These are phyloP conservation scores for Talaromyces sp. DNA, from an alignment of 2,329 filamentous ascomycete species.

Conservation along the genomic window DNA sequence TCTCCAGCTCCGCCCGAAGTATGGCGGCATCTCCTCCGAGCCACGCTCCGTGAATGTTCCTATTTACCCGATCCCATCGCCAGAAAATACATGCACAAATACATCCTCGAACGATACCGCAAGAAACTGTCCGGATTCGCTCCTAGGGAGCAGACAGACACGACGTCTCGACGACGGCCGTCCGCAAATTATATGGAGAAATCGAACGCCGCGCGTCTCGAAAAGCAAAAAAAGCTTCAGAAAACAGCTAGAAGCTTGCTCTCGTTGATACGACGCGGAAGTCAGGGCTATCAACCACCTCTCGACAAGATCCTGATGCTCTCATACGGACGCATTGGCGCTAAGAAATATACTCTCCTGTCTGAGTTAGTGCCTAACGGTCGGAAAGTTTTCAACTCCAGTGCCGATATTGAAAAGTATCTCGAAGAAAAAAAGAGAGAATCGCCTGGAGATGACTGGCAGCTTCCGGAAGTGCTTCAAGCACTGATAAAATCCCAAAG, in stretches of 20 bases:
- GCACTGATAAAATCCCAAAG: slow-evolving; percentile 36
- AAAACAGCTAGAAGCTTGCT: slow-evolving; percentile 37
- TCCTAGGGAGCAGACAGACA: not conserved
- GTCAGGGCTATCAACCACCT: slow-evolving; percentile 51
- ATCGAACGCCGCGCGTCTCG: slow-evolving; percentile 15
- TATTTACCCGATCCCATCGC: slow-evolving; percentile 59
- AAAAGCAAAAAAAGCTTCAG: slow-evolving; percentile 23
- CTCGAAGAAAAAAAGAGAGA: not conserved
- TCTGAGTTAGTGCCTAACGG: slow-evolving; percentile 30
- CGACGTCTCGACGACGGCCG: not conserved
- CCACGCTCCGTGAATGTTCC: slow-evolving; percentile 55
- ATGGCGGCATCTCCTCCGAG: slow-evolving; percentile 51
- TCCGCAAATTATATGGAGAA: not conserved
- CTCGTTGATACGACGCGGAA: slow-evolving; percentile 49
- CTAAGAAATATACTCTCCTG: slow-evolving; percentile 49
- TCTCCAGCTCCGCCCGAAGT: slow-evolving; percentile 27
- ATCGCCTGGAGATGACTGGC: slow-evolving; percentile 33
- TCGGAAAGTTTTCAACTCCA: slow-evolving; percentile 14
- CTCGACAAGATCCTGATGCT: slow-evolving; percentile 52
- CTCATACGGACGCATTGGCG: slow-evolving; percentile 57
- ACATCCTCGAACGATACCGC: slow-evolving; percentile 50
- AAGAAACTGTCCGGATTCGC: slow-evolving; percentile 22
- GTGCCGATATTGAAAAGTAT: slow-evolving; percentile 14
- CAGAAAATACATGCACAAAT: slow-evolving; percentile 47
- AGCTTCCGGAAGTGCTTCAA: slow-evolving; percentile 30